These are phyloP conservation scores for Botrytis pseudocinerea DNA, from an alignment of 2,329 filamentous ascomycete species.

Conservation along the genomic window DNA sequence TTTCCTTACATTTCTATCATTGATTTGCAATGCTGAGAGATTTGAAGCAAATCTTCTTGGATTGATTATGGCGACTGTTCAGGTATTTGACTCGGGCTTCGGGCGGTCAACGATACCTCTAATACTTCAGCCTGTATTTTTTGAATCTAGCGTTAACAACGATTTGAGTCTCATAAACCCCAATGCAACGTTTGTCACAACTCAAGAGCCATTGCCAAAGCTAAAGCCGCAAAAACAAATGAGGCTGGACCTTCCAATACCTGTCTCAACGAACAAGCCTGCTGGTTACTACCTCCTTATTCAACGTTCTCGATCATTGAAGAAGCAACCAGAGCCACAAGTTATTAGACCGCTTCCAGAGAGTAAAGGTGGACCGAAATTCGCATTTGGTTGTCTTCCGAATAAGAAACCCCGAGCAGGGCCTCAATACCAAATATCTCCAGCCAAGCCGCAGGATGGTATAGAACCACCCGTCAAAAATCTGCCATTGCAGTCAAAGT, in stretches of 20 bases:
- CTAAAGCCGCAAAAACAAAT: constrained; percentile 3
- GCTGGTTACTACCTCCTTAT: constrained; percentile 1
- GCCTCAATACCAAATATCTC: background rate
- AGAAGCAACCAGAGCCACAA: background rate
- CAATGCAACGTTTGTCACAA: background rate
- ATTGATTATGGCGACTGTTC: background rate
- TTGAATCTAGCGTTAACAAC: background rate
- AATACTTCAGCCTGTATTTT: background rate
- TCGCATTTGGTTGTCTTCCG: constrained; percentile 14
- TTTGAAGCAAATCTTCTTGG: background rate
- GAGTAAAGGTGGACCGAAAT: background rate
- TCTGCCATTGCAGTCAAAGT: background rate
- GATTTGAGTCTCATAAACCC: background rate
- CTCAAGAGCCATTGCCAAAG: background rate
- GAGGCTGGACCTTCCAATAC: background rate
- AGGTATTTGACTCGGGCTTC: background rate
- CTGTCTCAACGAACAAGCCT: background rate
- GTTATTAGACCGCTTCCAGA: background rate
- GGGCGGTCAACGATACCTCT: background rate
- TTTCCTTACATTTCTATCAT: background rate
- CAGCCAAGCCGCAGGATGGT: background rate
- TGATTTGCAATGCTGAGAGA: background rate
- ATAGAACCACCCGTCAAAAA: background rate
- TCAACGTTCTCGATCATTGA: background rate
- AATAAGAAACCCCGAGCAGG: constrained; percentile 1